These are phyloP conservation scores for Tulasnella sp. DNA, from an alignment of 768 basidiomycete genomes.

Conservation along the genomic window DNA sequence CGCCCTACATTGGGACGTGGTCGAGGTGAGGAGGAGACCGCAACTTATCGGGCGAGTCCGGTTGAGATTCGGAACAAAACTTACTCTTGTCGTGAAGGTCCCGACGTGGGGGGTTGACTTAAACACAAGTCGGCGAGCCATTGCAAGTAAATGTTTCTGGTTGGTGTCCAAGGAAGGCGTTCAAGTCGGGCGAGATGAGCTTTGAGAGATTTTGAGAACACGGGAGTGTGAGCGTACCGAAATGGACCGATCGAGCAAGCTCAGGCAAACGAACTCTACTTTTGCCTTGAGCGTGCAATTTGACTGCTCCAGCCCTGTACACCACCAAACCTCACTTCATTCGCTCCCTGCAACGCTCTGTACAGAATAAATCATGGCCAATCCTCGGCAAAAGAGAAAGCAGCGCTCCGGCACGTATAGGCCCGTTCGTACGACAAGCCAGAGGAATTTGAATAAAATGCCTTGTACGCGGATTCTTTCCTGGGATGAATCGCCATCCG, in stretches of 20 bases:
- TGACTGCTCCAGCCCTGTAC: too few relatives aligned
- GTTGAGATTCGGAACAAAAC: background rate
- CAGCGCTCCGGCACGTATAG: constrained; percentile 63
- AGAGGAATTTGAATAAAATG: background rate
- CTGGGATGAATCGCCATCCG: background rate
- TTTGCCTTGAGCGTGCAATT: background rate
- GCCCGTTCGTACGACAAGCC: constrained; percentile 53
- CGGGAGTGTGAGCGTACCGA: background rate
- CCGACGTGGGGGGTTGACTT: background rate
- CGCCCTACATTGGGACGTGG: constrained; percentile 10
- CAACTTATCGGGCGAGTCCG: background rate
- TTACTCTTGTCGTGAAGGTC: background rate
- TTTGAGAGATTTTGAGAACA: background rate
- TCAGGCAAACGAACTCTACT: background rate
- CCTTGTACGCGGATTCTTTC: background rate
- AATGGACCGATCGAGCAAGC: background rate
- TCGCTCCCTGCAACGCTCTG: background rate
- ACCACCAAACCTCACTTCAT: background rate
- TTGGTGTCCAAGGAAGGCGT: background rate
- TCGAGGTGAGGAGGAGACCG: background rate
- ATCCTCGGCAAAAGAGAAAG: constrained; percentile 88
- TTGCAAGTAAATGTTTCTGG: background rate
- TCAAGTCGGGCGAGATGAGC: background rate
- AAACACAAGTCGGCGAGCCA: background rate
- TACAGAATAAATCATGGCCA: constrained; percentile 51